Percentiles rank a stretch among this genome's conserved stretches.
These are phyloP conservation scores for Colletotrichum somersetense DNA, from an alignment of 2,329 filamentous ascomycete species.

Conservation along the genomic window DNA sequence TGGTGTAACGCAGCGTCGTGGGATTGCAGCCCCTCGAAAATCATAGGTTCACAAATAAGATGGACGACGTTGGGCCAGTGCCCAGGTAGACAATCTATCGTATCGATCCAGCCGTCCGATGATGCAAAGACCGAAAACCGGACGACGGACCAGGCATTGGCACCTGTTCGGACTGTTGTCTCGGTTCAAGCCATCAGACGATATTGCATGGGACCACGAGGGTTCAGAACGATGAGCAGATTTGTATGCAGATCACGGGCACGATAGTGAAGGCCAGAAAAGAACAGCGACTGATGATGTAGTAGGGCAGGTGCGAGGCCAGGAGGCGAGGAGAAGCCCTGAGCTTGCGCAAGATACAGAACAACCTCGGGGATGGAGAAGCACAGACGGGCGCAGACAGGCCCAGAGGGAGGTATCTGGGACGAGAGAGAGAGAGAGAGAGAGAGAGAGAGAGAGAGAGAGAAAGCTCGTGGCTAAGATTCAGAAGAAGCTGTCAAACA, in stretches of 20 bases:
- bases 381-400: neutral
- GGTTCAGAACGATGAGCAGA: neutral
- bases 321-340: neutral
- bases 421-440: neutral
- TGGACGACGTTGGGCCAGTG: neutral
- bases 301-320: neutral
- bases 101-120: neutral
- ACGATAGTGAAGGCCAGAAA: neutral
- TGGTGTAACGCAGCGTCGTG: too few relatives aligned
- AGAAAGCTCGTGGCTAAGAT: neutral
- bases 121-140: conserved; percentile 18
- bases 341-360: neutral
- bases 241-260: neutral
- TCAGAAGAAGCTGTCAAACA: neutral
- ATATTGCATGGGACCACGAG: neutral
- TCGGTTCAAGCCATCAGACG: conserved; percentile 13
- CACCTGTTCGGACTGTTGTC: conserved; percentile 5
- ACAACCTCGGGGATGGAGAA: neutral
- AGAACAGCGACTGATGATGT: neutral
- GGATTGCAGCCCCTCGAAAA: neutral
- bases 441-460: neutral
- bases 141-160: conserved; percentile 4
- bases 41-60: neutral
- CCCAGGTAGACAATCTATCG: neutral
- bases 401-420: neutral